Evolutionary conservation across 106 monocot genomes (phyloP).

Genomic region (Gastrodia elata): DNA sequence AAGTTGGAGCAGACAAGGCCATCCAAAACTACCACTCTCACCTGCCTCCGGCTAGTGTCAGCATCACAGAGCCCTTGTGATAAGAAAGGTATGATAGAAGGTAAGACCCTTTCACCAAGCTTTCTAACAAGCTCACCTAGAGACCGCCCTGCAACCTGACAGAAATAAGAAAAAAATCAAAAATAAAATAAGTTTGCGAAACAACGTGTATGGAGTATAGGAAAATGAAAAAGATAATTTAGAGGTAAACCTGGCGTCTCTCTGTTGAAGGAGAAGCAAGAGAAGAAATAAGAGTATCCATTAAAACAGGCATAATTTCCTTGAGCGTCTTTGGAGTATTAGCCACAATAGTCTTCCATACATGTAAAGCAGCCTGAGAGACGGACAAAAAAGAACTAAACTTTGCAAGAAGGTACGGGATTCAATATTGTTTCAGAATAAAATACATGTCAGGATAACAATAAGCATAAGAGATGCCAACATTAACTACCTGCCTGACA

Average conservation of each 20-base stretch:
- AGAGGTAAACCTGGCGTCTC: slow-evolving; percentile 68
- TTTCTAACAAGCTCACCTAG: slow-evolving; percentile 97
- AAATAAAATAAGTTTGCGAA: background rate
- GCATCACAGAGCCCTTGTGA: slow-evolving; percentile 76
- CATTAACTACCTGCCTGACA: slow-evolving; percentile 70
- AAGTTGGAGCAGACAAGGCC: background rate
- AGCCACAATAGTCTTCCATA: slow-evolving; percentile 98
- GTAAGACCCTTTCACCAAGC: slow-evolving; percentile 95
- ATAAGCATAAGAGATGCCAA: background rate
- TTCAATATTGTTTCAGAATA: background rate
- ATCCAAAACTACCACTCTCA: slow-evolving; percentile 14
- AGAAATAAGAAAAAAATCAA: background rate
- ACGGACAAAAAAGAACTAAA: slow-evolving; percentile 1
- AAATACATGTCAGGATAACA: background rate
- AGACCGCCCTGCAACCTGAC: slow-evolving; percentile 88
- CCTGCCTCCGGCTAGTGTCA: slow-evolving; percentile 79
- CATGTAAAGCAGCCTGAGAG: slow-evolving; percentile 85
- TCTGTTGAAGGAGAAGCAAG: slow-evolving; percentile 85
- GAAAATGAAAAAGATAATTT: background rate
- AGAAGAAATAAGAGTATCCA: slow-evolving; percentile 89
- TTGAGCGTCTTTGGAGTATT: slow-evolving; percentile 98
- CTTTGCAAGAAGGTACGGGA: background rate
- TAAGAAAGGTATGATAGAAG: slow-evolving; percentile 90
- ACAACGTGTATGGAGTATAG: background rate
- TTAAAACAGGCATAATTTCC: slow-evolving; percentile 96